Evolutionary conservation across 208 protist genomes (phyloP).

Genomic region (Acanthamoeba triangularis): DNA sequence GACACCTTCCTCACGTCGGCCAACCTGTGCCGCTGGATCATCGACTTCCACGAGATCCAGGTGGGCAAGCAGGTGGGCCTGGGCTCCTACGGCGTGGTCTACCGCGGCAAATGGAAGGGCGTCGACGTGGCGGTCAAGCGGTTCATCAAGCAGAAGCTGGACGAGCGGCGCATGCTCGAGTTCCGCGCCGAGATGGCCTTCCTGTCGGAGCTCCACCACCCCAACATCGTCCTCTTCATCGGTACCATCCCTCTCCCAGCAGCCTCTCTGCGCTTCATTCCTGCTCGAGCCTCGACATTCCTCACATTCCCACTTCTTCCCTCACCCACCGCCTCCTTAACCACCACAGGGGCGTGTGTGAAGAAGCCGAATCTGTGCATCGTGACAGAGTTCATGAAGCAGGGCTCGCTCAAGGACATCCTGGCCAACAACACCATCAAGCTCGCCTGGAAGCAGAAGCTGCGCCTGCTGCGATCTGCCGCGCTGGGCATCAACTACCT

Average conservation of each 20-base stretch:
- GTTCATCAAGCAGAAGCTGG: constrained; percentile 78
- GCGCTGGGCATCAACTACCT: too few relatives aligned
- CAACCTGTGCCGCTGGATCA: constrained; percentile 78
- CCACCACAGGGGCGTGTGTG: background rate
- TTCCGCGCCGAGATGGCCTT: constrained; percentile 77
- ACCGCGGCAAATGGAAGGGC: constrained; percentile 67
- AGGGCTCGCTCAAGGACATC: too few relatives aligned
- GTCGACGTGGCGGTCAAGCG: constrained; percentile 73
- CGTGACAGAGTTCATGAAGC: constrained; percentile 56
- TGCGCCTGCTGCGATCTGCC: too few relatives aligned
- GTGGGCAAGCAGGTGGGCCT: constrained; percentile 66
- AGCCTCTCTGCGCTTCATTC: too few relatives aligned
- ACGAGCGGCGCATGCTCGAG: constrained; percentile 54
- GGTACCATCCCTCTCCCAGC: background rate
- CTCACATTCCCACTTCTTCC: too few relatives aligned
- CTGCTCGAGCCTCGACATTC: too few relatives aligned
- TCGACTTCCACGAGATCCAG: constrained; percentile 58
- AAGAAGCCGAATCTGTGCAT: constrained; percentile 69
- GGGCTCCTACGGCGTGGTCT: constrained; percentile 66
- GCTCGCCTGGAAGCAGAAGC: too few relatives aligned
- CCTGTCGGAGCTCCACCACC: constrained; percentile 72
- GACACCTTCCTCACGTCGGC: constrained; percentile 74
- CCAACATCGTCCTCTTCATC: constrained; percentile 76
- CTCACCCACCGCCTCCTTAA: too few relatives aligned
- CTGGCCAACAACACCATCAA: too few relatives aligned